phyloP scores from a whole-genome alignment of 768 basidiomycete species.

The Lentinula lateritia region DNA sequence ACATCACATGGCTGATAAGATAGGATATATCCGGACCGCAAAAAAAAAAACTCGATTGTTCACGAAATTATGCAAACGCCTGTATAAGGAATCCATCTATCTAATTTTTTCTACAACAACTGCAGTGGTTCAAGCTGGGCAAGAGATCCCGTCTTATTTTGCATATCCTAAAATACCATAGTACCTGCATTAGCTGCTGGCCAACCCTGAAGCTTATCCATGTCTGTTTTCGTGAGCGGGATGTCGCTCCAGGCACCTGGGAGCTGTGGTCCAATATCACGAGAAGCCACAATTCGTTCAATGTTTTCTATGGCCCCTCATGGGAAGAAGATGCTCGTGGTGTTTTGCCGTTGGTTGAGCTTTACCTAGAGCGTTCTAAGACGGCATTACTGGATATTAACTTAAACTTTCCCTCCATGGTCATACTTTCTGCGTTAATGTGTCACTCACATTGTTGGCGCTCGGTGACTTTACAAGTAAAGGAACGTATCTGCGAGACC shows the following conservation, averaged over 20 bases:
- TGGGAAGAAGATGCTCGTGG: background rate
- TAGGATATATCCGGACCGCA: no score
- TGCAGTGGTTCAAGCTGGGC: no score
- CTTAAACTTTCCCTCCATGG: background rate
- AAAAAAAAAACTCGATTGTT: no score
- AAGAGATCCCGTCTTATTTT: no score
- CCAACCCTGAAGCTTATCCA: background rate
- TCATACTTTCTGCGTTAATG: background rate
- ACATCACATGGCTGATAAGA: no score
- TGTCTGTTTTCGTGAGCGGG: background rate
- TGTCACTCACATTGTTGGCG: background rate
- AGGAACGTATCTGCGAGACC: background rate
- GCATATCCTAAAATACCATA: no score
- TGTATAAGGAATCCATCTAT: no score
- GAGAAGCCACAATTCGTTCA: background rate
- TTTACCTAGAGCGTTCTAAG: background rate
- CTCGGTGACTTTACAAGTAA: background rate
- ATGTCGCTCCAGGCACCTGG: background rate
- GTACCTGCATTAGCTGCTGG: background rate
- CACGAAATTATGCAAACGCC: no score
- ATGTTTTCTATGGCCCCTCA: background rate
- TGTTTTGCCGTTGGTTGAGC: background rate
- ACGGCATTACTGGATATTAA: background rate
- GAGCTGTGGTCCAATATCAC: background rate
- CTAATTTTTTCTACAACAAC: no score